Base-by-base conservation (phyloP, 108 stramenopile species). In the Fragilariopsis cylindrus region DNA sequence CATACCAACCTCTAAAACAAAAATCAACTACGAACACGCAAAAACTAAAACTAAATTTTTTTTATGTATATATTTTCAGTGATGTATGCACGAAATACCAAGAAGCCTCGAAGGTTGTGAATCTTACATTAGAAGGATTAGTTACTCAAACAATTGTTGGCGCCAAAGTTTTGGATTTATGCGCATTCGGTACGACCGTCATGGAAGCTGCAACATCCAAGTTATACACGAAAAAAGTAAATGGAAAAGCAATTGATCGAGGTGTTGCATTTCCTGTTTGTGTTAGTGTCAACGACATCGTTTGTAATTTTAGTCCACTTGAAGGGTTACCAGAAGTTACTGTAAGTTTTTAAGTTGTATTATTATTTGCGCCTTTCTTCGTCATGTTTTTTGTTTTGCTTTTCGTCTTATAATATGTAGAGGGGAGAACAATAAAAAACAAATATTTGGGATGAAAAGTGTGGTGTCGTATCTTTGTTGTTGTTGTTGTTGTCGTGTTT, bases 241-340 rank as follows among this genome's bases (percentile, higher is more conserved):
- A 96, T 58, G 97, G 97, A 50, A 85, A 77, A 68, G 57, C 74
- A 30, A 74, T 98, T 7, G 95, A 98, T 73, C 93, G 97, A 71
- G 99, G 99, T 43, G 87, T 99, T 57, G 98, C 99, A 12, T 99
- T 99, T 79, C 99, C 99, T 6, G 97, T 98, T 39, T 99, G 99
- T 75, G 89, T 99, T 46, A 96, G 95, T 72, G 98, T 99, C 60
- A 99, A 99, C 83, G 98, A 99, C 73, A 76, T 91, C 60, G 97
- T 99, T 48, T 98, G 97, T 87, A 98, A 99, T 83, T 88, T 89
- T 85, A 93, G 93, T 50, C 99, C 99, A 3, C 87, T 99, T 56
- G 46, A 63, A n/a, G 62, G 46, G 43, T n/a, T 44, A 2, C 89
- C 91, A 30, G 98, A 99, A 81, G 91, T 84, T 72, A 58, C 73